phyloP scores from a whole-genome alignment of 352 stramenopile species.

The Globisporangium heterothallicum region DNA sequence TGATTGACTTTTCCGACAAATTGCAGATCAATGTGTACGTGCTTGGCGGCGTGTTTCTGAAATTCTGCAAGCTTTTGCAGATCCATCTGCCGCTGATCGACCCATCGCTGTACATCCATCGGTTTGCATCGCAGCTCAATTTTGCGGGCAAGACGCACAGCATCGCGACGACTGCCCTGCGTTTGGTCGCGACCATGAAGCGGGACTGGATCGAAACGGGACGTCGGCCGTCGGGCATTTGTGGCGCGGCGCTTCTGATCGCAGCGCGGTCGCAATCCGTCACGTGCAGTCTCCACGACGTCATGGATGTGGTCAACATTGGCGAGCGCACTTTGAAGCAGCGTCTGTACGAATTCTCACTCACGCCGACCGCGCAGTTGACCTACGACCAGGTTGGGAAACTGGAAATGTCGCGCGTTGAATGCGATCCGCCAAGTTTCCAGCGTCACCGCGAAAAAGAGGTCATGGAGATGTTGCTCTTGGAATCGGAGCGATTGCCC shows the following conservation, averaged over 20 bases:
- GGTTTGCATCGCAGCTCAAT: slow-evolving; percentile 97
- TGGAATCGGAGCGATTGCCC: slow-evolving; percentile 69
- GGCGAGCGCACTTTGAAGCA: slow-evolving; percentile 95
- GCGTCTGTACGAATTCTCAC: slow-evolving; percentile 96
- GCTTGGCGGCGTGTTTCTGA: slow-evolving; percentile 82
- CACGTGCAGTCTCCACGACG: slow-evolving; percentile 78
- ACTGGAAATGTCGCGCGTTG: slow-evolving; percentile 80
- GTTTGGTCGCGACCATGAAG: slow-evolving; percentile 97
- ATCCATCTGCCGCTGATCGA: slow-evolving; percentile 98
- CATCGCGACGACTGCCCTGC: slow-evolving; percentile 94
- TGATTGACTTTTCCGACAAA: slow-evolving; percentile 99
- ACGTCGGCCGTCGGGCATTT: slow-evolving; percentile 95
- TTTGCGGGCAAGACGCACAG: slow-evolving; percentile 92
- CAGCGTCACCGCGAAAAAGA: slow-evolving; percentile 84
- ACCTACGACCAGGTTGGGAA: slow-evolving; percentile 95
- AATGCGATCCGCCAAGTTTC: slow-evolving; percentile 87
- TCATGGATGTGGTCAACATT: slow-evolving; percentile 93
- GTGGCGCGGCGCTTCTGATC: slow-evolving; percentile 95
- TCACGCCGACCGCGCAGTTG: slow-evolving; percentile 91
- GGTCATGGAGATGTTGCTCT: slow-evolving; percentile 87
- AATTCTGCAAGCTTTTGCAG: slow-evolving; percentile 92
- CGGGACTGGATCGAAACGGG: slow-evolving; percentile 99
- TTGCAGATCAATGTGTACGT: slow-evolving; percentile 94
- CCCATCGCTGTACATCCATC: slow-evolving; percentile 97
- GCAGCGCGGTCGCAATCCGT: slow-evolving; percentile 94